Base-by-base conservation (phyloP, 2,329 filamentous ascomycete species). In the Colletotrichum chlorophyti region DNA sequence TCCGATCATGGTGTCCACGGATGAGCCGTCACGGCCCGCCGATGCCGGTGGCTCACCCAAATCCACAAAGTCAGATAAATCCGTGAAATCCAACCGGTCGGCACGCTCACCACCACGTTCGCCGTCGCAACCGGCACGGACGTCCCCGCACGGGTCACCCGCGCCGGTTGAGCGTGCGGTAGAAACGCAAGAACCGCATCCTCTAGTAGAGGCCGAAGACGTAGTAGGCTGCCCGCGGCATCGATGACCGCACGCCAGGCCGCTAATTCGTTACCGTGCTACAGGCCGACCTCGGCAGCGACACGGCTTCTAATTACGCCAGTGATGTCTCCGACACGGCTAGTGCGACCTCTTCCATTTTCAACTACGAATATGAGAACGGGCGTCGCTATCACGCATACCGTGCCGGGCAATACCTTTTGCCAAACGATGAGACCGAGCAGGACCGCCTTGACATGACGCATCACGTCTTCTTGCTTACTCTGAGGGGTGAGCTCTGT, bases 341-440 rank as follows among this genome's bases (percentile, higher is more conserved):
- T 0, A 72, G 70, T 19, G 65, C 77, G 15, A 66, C 67, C 15
- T 73, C 71, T 3, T 72, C 71, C 19, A 64, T 74, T n/a, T 67
- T 69, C 38, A 55, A 71, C 27, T 75, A 72, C 35, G 60, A 68
- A 12, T 74, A 74, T 37, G 74, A 77, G 32, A 70, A 79, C 57
- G 77, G 78, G 4, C 72, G 77, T 23, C 79, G 76, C 4, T 80
- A 79, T 65, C 77, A 80, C 61, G 76, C 76, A 2, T 80, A 79
- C 60, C 72, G 71, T 50, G 76, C 77, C 37, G 77, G 77, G 17
- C 45, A 76, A 74, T 2, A 70, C 76, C 1, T 71, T 4, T 78
- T 77, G 54, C 78, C 78, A 19, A 80, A 80, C 55, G 78, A 81
- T 58, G 31, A 65, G 7, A 54, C 67, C n/a, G 78, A 80, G 60